Conservation (phyloP, 257 asterid genomes). For the Solanum chiquidenum region DNA sequence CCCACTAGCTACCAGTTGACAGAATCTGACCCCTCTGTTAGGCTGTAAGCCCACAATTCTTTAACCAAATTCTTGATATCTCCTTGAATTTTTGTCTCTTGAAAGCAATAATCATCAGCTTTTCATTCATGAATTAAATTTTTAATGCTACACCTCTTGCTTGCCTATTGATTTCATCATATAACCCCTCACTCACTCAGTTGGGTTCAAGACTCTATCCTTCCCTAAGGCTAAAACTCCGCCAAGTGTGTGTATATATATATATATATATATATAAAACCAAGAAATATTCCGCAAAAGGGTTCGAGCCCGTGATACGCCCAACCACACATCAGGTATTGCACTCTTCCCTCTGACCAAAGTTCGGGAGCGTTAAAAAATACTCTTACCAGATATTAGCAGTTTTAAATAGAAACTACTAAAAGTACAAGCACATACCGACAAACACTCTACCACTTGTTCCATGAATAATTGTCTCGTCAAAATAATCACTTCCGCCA, state of each 20-base stretch:
- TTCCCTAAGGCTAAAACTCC: neutral
- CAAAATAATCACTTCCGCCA: conserved; percentile 61
- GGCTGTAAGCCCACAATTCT: no score
- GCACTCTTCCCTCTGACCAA: neutral
- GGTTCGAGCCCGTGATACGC: neutral
- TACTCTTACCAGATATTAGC: neutral
- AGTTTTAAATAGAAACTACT: neutral
- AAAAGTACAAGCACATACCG: conserved; percentile 39
- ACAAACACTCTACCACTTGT: conserved; percentile 62
- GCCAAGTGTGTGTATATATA: neutral
- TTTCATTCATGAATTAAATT: no score
- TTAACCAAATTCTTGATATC: no score
- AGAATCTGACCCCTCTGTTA: no score
- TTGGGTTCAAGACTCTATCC: neutral
- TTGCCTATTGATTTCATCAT: neutral
- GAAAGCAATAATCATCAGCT: no score
- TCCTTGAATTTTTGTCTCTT: no score
- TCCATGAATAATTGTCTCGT: conserved; percentile 53
- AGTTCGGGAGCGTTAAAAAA: neutral
- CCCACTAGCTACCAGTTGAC: no score
- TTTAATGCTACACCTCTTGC: no score
- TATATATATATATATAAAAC: neutral
- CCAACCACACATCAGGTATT: neutral
- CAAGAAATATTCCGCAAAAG: neutral
- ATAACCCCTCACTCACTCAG: neutral